Percentiles rank a stretch among this genome's conserved stretches.
These are phyloP conservation scores for Diaporthe citrichinensis DNA, from an alignment of 2,329 filamentous ascomycete genomes.

Conservation along the genomic window DNA sequence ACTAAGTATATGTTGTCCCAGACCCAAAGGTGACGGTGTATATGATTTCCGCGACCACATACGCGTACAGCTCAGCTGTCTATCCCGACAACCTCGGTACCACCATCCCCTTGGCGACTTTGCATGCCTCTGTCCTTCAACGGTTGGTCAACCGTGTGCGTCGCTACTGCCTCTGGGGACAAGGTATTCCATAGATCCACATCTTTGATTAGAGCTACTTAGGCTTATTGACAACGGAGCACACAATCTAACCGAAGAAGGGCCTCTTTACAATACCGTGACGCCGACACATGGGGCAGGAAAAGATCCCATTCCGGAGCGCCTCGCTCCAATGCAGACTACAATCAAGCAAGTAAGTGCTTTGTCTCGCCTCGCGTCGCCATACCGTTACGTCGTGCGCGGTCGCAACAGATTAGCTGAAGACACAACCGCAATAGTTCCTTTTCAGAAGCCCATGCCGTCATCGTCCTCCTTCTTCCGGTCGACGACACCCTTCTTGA, in stretches of 20 bases:
- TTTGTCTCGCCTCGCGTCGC: neutral
- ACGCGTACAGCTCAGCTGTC: too few species aligned
- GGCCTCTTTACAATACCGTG: neutral
- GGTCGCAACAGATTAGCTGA: neutral
- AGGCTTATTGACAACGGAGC: neutral
- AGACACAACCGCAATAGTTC: too few species aligned
- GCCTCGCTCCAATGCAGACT: neutral
- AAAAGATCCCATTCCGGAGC: neutral
- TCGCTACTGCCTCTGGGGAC: too few species aligned
- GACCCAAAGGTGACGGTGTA: neutral
- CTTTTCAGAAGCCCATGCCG: slow-evolving; percentile 38
- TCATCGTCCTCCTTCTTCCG: slow-evolving; percentile 39
- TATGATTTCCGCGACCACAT: neutral
- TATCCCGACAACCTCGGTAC: neutral
- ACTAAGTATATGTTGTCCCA: neutral
- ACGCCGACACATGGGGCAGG: neutral
- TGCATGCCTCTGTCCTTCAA: neutral
- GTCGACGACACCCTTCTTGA: slow-evolving; percentile 24
- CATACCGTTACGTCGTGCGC: too few species aligned
- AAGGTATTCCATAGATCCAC: neutral
- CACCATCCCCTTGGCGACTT: neutral
- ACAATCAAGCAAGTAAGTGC: neutral
- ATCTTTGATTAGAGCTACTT: slow-evolving; percentile 2
- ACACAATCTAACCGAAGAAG: neutral
- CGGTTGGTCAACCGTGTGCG: neutral